phyloP scores from a whole-genome alignment of 352 stramenopile genomes.

The Globisporangium paroecandrum region DNA sequence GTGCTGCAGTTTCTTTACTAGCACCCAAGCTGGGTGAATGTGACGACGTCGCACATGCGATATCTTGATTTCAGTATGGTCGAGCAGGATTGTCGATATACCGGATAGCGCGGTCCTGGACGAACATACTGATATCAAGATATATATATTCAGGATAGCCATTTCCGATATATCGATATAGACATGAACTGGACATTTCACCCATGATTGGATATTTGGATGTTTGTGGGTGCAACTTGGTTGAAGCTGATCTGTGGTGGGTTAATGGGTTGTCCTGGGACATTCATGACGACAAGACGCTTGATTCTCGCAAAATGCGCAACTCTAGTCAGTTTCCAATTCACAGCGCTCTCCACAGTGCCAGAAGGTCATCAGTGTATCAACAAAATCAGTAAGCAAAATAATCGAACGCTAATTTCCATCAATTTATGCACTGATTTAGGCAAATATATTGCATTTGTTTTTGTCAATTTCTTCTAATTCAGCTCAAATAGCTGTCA shows the following conservation, averaged over 20 bases:
- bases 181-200: not conserved
- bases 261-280: not conserved
- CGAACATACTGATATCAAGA: not conserved
- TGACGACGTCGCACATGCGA: not conserved
- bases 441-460: not conserved
- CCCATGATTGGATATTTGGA: not conserved
- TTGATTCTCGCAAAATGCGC: not conserved
- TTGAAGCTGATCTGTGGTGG: not conserved
- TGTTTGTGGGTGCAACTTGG: not conserved
- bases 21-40: not conserved
- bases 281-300: not conserved
- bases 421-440: not conserved
- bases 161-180: not conserved
- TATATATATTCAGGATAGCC: not conserved
- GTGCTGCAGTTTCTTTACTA: not conserved
- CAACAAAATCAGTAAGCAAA: too few species aligned
- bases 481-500: not conserved
- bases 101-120: not conserved
- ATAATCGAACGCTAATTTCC: too few species aligned
- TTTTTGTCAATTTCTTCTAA: not conserved
- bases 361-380: too few species aligned
- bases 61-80: not conserved
- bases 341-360: not conserved
- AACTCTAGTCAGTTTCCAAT: not conserved
- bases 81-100: not conserved